Base-by-base conservation (phyloP, 73 alveolate species). In the Stentor roeselii region DNA sequence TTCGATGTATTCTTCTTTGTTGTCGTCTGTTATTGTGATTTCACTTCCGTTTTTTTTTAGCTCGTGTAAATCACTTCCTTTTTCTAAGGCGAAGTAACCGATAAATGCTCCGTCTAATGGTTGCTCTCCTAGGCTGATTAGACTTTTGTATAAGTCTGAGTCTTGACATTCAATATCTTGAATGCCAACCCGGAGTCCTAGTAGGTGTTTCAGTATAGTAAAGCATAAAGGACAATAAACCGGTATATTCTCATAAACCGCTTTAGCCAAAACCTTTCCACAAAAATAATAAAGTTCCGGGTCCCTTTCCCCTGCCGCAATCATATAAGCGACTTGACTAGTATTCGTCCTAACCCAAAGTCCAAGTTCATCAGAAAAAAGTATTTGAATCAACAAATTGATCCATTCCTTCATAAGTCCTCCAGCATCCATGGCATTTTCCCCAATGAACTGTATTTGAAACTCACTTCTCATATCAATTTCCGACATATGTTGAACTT, bases 261-360 rank as follows among this genome's bases (percentile, higher is more conserved):
- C 98, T 61, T 95, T 89, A 32, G 96, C 99, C 21, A 96, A 60
- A 2, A 96, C 86, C 76, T 91, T 95, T 39, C 99, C 99, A 78
- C 94, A 84, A 87, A 96, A 95, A 67, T 67, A 67, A 67, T 67
- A 67, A n/a, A 67, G 80, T 67, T 67, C 80, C 14, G n/a, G 41
- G 27, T 21, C 21, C n/a, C 14, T 21, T 32, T 67, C 80, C 34
- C 34, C 50, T 27, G 80, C 42, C 21, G 78, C 42, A 15, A 88
- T 61, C 37, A 42, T 88, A 36, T 88, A 88, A 0, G 85, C 83
- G 0, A 84, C 75, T 78, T 86, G 86, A 60, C 60, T 67, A 3
- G 91, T 76, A 3, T 88, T 86, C 3, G 89, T 86, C 15, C 67
- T 39, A 58, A 39, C 34, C 35, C 84, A 78, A 41, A 85, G 82